Evolutionary conservation across 257 asterid genomes (phyloP).

Genomic region (Prunella vulgaris): DNA sequence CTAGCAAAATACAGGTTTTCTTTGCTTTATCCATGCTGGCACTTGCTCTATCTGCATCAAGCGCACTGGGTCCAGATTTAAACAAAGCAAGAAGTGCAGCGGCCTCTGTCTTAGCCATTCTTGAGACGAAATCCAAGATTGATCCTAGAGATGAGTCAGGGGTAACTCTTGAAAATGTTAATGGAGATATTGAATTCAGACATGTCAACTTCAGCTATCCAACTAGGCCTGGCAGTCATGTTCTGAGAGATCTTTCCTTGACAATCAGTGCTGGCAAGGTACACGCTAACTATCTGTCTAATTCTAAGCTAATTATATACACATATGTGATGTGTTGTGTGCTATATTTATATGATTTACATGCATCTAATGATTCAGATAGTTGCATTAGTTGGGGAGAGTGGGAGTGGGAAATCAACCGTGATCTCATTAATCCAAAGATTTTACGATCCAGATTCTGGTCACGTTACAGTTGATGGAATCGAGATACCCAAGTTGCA

Average conservation of each 20-base stretch:
- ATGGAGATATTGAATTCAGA: conserved; percentile 52
- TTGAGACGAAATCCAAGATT: conserved; percentile 51
- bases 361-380: conserved; percentile 33
- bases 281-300: background rate
- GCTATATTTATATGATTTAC: background rate
- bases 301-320: background rate
- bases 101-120: conserved; percentile 52
- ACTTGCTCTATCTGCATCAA: conserved; percentile 43
- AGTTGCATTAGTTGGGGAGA: conserved; percentile 71
- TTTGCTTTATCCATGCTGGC: conserved; percentile 59
- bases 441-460: conserved; percentile 60
- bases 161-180: conserved; percentile 37
- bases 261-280: conserved; percentile 55
- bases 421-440: conserved; percentile 58
- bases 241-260: conserved; percentile 48
- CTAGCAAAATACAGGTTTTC: conserved; percentile 43
- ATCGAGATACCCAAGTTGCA: conserved; percentile 52
- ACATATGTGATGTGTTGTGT: background rate
- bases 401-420: conserved; percentile 78
- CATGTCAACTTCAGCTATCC: conserved; percentile 59
- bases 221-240: conserved; percentile 50
- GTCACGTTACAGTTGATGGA: conserved; percentile 55
- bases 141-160: conserved; percentile 65
- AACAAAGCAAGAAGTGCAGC: conserved; percentile 60
- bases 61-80: conserved; percentile 48